Evolutionary conservation across 345 rosid species (phyloP).

Genomic region (Microcos paniculata): DNA sequence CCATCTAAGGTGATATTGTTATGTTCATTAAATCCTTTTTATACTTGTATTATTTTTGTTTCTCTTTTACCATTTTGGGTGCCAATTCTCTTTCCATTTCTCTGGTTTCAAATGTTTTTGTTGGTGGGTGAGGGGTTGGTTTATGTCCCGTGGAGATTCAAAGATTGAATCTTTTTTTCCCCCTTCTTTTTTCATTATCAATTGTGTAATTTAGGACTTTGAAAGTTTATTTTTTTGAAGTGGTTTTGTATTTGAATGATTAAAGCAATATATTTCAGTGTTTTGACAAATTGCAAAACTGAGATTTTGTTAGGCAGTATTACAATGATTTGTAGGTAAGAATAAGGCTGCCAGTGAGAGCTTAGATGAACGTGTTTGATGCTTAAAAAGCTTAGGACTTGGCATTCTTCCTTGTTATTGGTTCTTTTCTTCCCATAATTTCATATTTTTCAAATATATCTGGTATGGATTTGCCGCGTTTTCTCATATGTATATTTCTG

Average conservation of each 20-base stretch:
- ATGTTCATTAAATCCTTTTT: too few species aligned
- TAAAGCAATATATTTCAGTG: neutral
- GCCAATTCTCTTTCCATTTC: neutral
- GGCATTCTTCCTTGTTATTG: neutral
- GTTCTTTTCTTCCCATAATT: neutral
- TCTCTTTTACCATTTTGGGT: neutral
- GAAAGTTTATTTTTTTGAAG: neutral
- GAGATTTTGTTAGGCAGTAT: neutral
- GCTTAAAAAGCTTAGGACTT: neutral
- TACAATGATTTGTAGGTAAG: neutral
- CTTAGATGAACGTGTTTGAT: neutral
- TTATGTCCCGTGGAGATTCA: neutral
- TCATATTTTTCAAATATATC: neutral
- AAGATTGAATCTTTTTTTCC: neutral
- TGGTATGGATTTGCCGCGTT: neutral
- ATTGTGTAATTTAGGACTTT: neutral
- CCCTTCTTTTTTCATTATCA: neutral
- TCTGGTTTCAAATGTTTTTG: neutral
- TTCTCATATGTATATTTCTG: neutral
- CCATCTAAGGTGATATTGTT: conserved; percentile 43
- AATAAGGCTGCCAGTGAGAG: neutral
- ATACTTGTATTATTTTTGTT: neutral
- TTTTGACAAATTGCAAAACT: neutral
- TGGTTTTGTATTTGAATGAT: neutral
- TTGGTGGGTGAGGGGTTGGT: conserved; percentile 6